Percentiles rank a stretch among this genome's conserved stretches.
Conservation (phyloP, 805 yeast genomes). For the Candida insectorum region DNA sequence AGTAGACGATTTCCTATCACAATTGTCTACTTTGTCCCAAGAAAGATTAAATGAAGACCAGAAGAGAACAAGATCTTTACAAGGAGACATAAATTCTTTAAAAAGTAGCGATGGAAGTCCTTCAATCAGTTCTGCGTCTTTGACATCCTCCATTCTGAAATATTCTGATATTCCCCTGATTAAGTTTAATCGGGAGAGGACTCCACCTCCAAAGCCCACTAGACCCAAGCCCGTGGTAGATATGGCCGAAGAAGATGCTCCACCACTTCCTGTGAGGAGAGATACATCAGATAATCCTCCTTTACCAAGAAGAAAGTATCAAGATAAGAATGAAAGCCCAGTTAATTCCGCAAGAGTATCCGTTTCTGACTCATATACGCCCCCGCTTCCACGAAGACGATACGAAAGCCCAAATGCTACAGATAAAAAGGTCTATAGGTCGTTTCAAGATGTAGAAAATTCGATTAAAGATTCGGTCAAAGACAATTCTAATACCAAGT, state of each 20-base stretch:
- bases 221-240: conserved; percentile 6
- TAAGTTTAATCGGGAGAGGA: conserved; percentile 6
- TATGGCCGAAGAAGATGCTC: conserved; percentile 4
- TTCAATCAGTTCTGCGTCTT: neutral
- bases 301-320: conserved; percentile 9
- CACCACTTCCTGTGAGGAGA: too few relatives aligned
- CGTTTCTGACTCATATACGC: too few relatives aligned
- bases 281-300: too few relatives aligned
- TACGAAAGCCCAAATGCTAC: too few relatives aligned
- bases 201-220: conserved; percentile 6
- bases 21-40: conserved; percentile 34
- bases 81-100: conserved; percentile 24
- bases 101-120: conserved; percentile 1
- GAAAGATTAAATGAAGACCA: conserved; percentile 32
- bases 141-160: neutral
- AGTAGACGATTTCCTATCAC: conserved; percentile 37
- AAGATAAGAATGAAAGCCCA: too few relatives aligned
- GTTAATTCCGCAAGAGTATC: too few relatives aligned
- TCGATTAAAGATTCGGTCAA: conserved; percentile 11
- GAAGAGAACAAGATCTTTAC: conserved; percentile 30
- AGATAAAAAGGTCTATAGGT: conserved; percentile 8
- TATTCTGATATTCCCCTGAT: conserved; percentile 9
- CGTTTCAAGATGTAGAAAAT: conserved; percentile 21
- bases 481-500: too few relatives aligned
- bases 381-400: too few relatives aligned